Evolutionary conservation across 768 basidiomycete species (phyloP).

Genomic region (Suillus paluster): DNA sequence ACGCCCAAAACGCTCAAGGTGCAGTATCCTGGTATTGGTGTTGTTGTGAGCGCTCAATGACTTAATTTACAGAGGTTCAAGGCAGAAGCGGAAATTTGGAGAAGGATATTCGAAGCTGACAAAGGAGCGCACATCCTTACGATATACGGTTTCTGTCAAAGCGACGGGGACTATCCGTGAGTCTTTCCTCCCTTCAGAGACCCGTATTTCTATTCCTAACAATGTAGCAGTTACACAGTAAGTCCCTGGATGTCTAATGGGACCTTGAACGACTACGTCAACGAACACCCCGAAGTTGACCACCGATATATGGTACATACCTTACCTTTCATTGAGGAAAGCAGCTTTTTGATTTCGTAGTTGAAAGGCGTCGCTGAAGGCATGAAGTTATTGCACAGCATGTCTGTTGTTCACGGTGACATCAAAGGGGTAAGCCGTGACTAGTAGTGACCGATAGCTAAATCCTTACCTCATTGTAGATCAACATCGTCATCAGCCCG

Average conservation of each 20-base stretch:
- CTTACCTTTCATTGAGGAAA: background rate
- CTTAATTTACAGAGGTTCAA: conserved; percentile 46
- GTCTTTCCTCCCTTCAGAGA: conserved; percentile 13
- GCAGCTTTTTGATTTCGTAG: conserved; percentile 30
- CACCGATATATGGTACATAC: conserved; percentile 45
- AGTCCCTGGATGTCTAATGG: conserved; percentile 62
- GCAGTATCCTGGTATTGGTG: background rate
- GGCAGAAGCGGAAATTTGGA: conserved; percentile 59
- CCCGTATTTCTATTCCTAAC: conserved; percentile 8
- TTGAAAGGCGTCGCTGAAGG: conserved; percentile 51
- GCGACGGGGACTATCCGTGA: conserved; percentile 60
- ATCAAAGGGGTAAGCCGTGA: conserved; percentile 48
- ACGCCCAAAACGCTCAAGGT: conserved; percentile 51
- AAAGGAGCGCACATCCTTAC: conserved; percentile 56
- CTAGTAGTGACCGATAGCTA: background rate
- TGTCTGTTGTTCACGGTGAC: conserved; percentile 63
- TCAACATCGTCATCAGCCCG: conserved; percentile 51
- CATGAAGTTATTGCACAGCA: conserved; percentile 52
- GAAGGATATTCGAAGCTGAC: conserved; percentile 55
- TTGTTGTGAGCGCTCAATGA: background rate
- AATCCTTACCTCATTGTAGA: conserved; percentile 31
- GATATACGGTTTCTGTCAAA: conserved; percentile 60
- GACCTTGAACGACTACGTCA: conserved; percentile 51
- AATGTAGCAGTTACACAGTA: conserved; percentile 52
- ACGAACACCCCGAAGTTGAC: conserved; percentile 44